Base-by-base conservation (phyloP, 208 protist species). In the Strigomonas culicis region DNA sequence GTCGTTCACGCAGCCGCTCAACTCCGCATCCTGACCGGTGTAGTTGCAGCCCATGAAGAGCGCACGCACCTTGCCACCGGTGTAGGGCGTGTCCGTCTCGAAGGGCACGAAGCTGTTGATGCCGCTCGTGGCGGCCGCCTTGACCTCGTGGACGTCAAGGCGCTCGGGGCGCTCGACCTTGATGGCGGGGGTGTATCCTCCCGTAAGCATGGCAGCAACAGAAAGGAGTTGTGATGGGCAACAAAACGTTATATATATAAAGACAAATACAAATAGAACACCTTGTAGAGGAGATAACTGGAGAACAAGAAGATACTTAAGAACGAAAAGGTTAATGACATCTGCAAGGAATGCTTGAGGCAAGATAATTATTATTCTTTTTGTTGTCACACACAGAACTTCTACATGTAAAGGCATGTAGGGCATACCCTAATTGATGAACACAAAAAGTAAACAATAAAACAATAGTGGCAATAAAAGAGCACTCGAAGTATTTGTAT, bases 31-130 rank as follows among this genome's bases (percentile, higher is more conserved):
- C 17, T 68, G 88, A 19, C 89, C 92, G 30, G 59, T 84, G 79
- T 97, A 97, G 73, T 97, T 97, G 64, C 95, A 94, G 36, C 92
- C 92, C 59, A 97, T 95, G 55, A 97, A 86, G 19, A 97, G 78
- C 13, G 88, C 89, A 34, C 90, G 88, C 17, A 95, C 92, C n/a
- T 87, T 87, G 15, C 90, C 90, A 30, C 83, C 83, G 0, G 66
- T 90, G 73, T 96, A 93, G n/a, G 79, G 79, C 34, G 70, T 66
- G 0, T 86, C 78, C 0, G 82, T 79, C 21, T 60, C 60, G 59
- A 92, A 96, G 10, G 90, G 90, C 41, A 90, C 76, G 1, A 92
- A 63, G 27, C 74, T 70, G 3, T 78, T 74, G 44, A 90, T 79
- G 10, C 39, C 70, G 27, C 72, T 80, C 30, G 81, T 69, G 13